These are phyloP conservation scores for Pezicula radicicola DNA, from an alignment of 2,329 filamentous ascomycete species.

Conservation along the genomic window DNA sequence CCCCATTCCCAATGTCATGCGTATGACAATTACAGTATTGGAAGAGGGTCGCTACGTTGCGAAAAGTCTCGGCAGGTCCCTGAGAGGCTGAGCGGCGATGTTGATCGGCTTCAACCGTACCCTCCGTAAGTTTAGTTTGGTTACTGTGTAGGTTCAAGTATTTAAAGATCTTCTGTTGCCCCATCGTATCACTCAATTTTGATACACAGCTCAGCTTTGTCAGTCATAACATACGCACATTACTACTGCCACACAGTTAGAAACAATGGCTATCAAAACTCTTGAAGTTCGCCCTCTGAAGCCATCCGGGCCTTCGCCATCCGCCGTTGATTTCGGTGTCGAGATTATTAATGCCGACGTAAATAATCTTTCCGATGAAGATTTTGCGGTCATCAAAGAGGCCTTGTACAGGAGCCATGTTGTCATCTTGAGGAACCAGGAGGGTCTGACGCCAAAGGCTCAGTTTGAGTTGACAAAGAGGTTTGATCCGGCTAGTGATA, in stretches of 20 bases:
- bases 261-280: slow-evolving; percentile 27
- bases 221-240: no score
- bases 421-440: slow-evolving; percentile 68
- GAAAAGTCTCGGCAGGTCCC: no score
- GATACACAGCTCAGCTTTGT: no score
- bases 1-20: no score
- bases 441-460: slow-evolving; percentile 60
- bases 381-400: slow-evolving; percentile 61
- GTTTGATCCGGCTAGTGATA: slow-evolving; percentile 64
- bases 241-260: neutral
- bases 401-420: slow-evolving; percentile 68
- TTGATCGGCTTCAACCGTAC: no score
- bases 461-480: slow-evolving; percentile 72
- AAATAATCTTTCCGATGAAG: slow-evolving; percentile 59
- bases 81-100: no score
- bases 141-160: no score
- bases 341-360: slow-evolving; percentile 55
- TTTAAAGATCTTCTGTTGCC: no score
- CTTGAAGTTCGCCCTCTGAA: slow-evolving; percentile 23
- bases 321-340: slow-evolving; percentile 56
- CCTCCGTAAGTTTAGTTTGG: no score
- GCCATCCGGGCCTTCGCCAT: slow-evolving; percentile 17
- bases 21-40: no score
- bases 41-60: no score
- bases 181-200: no score